Base-by-base conservation (phyloP, 352 stramenopile genomes). In the Phytophthora tentaculata region DNA sequence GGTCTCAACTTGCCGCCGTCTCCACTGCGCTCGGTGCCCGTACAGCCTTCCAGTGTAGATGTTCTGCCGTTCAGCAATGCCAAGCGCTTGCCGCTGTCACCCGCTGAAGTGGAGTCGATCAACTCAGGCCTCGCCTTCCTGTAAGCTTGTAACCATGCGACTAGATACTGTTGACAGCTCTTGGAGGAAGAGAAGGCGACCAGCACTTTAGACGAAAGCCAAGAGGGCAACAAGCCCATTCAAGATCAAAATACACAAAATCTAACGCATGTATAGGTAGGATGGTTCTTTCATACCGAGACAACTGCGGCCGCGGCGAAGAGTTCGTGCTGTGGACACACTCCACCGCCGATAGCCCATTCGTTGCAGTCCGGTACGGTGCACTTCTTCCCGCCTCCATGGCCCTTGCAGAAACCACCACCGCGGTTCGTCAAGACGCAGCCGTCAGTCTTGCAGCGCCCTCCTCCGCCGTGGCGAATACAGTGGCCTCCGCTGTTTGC, bases 381-480 rank as follows among this genome's bases (percentile, higher is more conserved):
- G 54, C 87, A 95, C 69, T 93, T 92, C 70, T 91, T 93, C 22
- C 87, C 87, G 13, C 87, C 87, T 51, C 87, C 87, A 55, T 95
- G 87, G 3, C 76, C 81, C 51, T 93, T 93, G 72, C 87, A 95
- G 62, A 84, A 86, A 23, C 86, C 86, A 37, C 87, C 87, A 12
- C 87, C 87, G 19, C 87, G 84, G 54, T 92, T 90, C n/a, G 85
- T 86, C 64, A 92, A 92, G 13, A 75, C 58, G 54, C 88, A 96
- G 5, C 69, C 81, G 6, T 91, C 76, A 0, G 75, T 78, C 64
- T 86, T 87, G 71, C 88, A 96, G 19, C 74, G 75, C 0, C 83
- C 78, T 22, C 89, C 88, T 17, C 88, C 88, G 43, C 89, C 89
- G 54, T 97, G 89, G 23, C 77, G 79, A 62, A 94, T 95, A 61